Evolutionary conservation across 805 yeast species (phyloP).

Genomic region (Kockiozyma suomiensis): DNA sequence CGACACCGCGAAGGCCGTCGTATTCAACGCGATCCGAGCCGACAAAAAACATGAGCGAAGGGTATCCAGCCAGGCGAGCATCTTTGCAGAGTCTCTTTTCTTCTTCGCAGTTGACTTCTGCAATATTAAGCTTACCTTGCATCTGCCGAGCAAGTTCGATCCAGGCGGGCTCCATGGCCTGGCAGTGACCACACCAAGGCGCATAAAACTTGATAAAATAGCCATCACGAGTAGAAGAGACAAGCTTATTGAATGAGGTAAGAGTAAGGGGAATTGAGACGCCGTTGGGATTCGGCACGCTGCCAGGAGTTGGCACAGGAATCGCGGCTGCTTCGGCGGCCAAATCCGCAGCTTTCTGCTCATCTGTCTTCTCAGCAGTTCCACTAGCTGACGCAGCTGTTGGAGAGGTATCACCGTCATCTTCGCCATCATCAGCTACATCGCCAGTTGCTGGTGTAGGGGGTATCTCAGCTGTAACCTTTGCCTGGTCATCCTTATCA

Average conservation of each 20-base stretch:
- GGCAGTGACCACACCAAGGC: constrained; percentile 48
- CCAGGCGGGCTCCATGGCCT: constrained; percentile 45
- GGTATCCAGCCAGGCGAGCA: constrained; percentile 40
- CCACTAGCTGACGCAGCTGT: neutral
- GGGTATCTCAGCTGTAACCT: neutral
- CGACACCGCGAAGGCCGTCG: constrained; percentile 41
- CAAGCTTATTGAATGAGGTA: constrained; percentile 38
- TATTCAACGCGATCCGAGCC: constrained; percentile 39
- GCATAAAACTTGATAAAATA: constrained; percentile 49
- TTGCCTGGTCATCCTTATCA: neutral
- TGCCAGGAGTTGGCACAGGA: constrained; percentile 7
- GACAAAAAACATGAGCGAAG: constrained; percentile 37
- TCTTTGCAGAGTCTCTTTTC: constrained; percentile 41
- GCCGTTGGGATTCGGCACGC: constrained; percentile 43
- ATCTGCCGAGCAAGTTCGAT: constrained; percentile 41
- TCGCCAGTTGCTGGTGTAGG: constrained; percentile 7
- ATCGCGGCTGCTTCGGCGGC: constrained; percentile 14
- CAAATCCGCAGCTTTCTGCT: constrained; percentile 15
- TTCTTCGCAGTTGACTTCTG: constrained; percentile 47
- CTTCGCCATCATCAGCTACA: constrained; percentile 13
- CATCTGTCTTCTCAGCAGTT: constrained; percentile 16
- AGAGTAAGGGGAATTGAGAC: constrained; percentile 39
- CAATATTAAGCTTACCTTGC: constrained; percentile 44
- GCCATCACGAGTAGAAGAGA: constrained; percentile 41
- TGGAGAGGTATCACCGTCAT: constrained; percentile 1